A percentile compares a stretch with the other conserved stretches of the same genome.
Evolutionary conservation across 1,139 yeast genomes (phyloP).

Genomic region (Zhuliangozyma blackwelliae): DNA sequence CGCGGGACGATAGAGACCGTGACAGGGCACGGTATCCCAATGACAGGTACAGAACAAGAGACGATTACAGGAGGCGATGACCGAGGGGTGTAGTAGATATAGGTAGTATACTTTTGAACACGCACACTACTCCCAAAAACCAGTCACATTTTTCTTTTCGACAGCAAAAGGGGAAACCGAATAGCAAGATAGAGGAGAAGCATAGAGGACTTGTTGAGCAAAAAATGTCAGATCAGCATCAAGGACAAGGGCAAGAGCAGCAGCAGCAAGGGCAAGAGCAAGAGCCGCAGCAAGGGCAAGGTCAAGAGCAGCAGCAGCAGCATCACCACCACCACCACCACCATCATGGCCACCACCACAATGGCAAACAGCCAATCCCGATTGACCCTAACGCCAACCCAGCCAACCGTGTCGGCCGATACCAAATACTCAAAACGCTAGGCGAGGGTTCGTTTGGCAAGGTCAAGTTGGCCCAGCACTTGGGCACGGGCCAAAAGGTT

Average conservation of each 20-base stretch:
- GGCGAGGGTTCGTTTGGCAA: constrained; percentile 99
- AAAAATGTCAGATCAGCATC: background rate
- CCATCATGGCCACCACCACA: constrained; percentile 12
- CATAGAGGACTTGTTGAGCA: too few relatives aligned
- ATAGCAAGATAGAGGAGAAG: too few relatives aligned
- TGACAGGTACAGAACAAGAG: too few relatives aligned
- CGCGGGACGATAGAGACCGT: too few relatives aligned
- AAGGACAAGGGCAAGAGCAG: constrained; percentile 2
- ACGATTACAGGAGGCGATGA: too few relatives aligned
- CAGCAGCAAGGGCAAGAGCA: constrained; percentile 6
- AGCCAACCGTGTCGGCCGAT: constrained; percentile 73
- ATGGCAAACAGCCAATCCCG: constrained; percentile 12
- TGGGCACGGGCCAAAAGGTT: constrained; percentile 88
- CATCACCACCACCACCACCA: constrained; percentile 10
- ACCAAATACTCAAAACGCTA: constrained; percentile 87
- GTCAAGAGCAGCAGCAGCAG: constrained; percentile 5
- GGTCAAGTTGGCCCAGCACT: constrained; percentile 91
- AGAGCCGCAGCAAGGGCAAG: too few relatives aligned
- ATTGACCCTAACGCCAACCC: constrained; percentile 30
- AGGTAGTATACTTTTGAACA: too few relatives aligned
- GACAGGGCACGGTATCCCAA: too few relatives aligned
- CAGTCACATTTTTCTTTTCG: background rate
- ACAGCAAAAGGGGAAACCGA: too few relatives aligned
- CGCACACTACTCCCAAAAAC: too few relatives aligned
- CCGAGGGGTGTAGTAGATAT: too few relatives aligned